Conservation (phyloP, 2,329 filamentous ascomycete genomes). For the Colletotrichum scovillei region DNA sequence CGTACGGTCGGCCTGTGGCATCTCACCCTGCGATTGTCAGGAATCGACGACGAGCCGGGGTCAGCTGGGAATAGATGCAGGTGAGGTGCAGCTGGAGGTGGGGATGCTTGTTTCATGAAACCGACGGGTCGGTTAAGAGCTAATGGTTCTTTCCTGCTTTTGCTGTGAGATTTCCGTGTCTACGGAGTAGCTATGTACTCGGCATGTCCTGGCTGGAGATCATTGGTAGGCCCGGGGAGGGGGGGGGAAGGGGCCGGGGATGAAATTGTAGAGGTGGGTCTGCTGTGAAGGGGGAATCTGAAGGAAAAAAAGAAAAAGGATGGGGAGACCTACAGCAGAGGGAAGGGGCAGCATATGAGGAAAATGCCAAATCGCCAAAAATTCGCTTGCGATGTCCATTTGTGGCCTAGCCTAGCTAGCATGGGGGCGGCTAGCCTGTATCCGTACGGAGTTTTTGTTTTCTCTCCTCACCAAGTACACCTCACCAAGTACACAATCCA, state of each 20-base stretch:
- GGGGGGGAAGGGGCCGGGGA: not conserved
- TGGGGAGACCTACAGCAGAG: not conserved
- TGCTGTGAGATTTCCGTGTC: not conserved
- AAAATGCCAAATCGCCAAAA: not conserved
- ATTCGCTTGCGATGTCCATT: constrained; percentile 28
- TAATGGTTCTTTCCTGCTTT: not conserved
- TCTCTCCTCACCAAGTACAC: too few species aligned
- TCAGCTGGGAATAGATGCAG: not conserved
- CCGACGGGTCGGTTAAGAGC: constrained; percentile 3
- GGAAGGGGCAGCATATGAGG: not conserved
- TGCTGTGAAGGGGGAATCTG: not conserved
- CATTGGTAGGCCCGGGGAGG: constrained; percentile 3
- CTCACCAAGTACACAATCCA: too few species aligned
- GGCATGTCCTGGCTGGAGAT: constrained; percentile 8
- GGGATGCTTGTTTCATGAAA: constrained; percentile 9
- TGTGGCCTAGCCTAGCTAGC: not conserved
- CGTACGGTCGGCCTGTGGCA: not conserved
- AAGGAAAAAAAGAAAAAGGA: not conserved
- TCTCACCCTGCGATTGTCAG: not conserved
- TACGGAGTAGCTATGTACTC: not conserved
- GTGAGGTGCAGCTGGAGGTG: not conserved
- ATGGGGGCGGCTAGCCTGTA: not conserved
- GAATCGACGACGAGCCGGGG: not conserved
- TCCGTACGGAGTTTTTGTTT: too few species aligned
- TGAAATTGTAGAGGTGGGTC: not conserved